Percentiles rank a stretch among this genome's conserved stretches.
phyloP scores from a whole-genome alignment of 2,329 filamentous ascomycete genomes.

The Neonectria neomacrospora region DNA sequence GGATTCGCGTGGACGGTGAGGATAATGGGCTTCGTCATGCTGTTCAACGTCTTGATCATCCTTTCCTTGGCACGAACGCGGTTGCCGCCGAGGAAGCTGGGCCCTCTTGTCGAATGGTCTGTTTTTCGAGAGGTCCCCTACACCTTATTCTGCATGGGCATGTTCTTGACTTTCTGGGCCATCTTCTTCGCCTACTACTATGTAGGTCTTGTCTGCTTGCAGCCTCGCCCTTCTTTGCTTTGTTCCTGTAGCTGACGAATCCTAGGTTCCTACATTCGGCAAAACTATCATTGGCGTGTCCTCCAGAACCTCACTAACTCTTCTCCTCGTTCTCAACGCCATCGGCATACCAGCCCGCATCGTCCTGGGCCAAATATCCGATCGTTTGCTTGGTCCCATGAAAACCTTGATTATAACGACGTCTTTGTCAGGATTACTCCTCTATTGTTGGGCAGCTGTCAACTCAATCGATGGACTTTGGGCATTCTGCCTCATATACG shows the following conservation, averaged over 20 bases:
- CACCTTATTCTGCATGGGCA: conserved; percentile 8
- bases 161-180: conserved; percentile 14
- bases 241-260: neutral
- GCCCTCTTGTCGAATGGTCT: conserved; percentile 6
- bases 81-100: neutral
- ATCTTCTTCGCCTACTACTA: conserved; percentile 14
- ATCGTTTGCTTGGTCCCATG: neutral
- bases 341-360: conserved; percentile 8
- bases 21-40: neutral
- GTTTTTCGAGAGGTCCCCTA: conserved; percentile 5
- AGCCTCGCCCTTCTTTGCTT: neutral
- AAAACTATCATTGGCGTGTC: neutral
- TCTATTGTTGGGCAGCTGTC: neutral
- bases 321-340: conserved; percentile 12
- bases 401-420: neutral
- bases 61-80: neutral
- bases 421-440: neutral
- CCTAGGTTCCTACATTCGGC: conserved; percentile 1
- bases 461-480: neutral
- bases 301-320: neutral
- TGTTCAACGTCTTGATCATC: neutral
- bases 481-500: neutral
- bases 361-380: neutral
- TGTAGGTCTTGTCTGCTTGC: neutral
- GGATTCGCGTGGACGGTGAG: conserved; percentile 9